phyloP scores from a whole-genome alignment of 2,329 filamentous ascomycete species.

The Sporothrix euskadiensis region DNA sequence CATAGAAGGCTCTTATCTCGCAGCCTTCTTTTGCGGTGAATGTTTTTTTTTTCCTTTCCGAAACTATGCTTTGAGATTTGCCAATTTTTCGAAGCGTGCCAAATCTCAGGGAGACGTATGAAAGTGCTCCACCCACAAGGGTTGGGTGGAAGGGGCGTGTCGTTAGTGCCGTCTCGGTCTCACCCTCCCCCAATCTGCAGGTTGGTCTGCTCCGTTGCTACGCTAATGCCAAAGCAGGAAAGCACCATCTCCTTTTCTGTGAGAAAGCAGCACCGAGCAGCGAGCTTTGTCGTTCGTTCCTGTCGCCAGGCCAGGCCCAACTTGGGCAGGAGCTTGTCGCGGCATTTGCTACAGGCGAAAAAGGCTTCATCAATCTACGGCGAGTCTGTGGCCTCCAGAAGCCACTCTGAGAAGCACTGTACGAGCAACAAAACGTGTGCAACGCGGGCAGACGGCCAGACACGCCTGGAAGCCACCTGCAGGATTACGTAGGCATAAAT shows the following conservation, averaged over 20 bases:
- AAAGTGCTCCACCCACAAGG: not conserved
- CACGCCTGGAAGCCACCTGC: not conserved
- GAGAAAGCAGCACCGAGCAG: not conserved
- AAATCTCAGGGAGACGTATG: not conserved
- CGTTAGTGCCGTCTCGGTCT: not conserved
- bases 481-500: slow-evolving; percentile 20
- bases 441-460: not conserved
- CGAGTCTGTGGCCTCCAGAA: not conserved
- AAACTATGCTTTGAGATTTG: slow-evolving; percentile 8
- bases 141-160: slow-evolving; percentile 4
- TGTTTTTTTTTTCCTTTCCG: not conserved
- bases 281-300: not conserved
- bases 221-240: slow-evolving; percentile 21
- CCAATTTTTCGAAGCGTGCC: not conserved
- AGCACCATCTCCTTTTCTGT: slow-evolving; percentile 9
- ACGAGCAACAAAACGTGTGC: not conserved
- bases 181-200: slow-evolving; percentile 8
- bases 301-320: not conserved
- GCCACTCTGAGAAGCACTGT: not conserved
- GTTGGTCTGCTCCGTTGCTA: slow-evolving; percentile 16
- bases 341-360: not conserved
- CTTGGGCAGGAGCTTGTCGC: not conserved
- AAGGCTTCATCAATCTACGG: not conserved
- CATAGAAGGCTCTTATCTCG: not conserved
- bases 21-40: not conserved